These are phyloP conservation scores for Camellia japonica DNA, from an alignment of 148 eudicot species.

Conservation along the genomic window DNA sequence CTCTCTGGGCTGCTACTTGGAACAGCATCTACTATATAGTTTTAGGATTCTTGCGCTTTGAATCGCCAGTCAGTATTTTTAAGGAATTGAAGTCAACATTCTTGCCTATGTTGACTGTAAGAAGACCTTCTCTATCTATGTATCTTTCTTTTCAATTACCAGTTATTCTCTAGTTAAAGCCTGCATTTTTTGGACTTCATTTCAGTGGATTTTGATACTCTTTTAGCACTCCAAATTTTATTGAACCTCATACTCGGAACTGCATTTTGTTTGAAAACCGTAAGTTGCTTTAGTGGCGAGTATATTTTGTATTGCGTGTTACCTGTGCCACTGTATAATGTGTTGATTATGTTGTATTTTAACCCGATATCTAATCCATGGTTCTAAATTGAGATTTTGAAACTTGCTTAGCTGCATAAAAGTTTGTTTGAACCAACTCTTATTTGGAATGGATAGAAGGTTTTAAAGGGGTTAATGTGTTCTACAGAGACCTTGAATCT, in stretches of 20 bases:
- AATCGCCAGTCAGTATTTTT: slow-evolving; percentile 67
- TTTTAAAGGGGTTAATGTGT: not conserved
- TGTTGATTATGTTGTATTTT: not conserved
- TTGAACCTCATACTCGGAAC: not conserved
- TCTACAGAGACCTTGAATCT: not conserved
- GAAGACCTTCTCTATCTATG: slow-evolving; percentile 15
- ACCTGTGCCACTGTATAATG: not conserved
- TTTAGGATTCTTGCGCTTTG: slow-evolving; percentile 71
- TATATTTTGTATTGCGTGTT: not conserved
- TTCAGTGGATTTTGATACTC: not conserved
- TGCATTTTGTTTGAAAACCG: not conserved
- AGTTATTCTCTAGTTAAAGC: not conserved
- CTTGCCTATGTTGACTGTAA: slow-evolving; percentile 90
- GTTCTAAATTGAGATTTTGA: not conserved
- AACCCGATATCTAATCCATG: not conserved
- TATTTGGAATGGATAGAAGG: not conserved
- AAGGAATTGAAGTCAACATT: slow-evolving; percentile 77
- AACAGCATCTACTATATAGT: slow-evolving; percentile 83
- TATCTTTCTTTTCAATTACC: not conserved
- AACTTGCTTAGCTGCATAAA: not conserved
- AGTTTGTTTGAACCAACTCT: not conserved
- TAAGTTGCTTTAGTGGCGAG: not conserved
- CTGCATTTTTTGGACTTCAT: not conserved
- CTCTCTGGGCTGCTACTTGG: slow-evolving; percentile 87
- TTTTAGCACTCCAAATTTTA: not conserved